A percentile compares a stretch with the other conserved stretches of the same genome.
Evolutionary conservation across 805 yeast genomes (phyloP).

Genomic region (Saccharomycopsis amapae): DNA sequence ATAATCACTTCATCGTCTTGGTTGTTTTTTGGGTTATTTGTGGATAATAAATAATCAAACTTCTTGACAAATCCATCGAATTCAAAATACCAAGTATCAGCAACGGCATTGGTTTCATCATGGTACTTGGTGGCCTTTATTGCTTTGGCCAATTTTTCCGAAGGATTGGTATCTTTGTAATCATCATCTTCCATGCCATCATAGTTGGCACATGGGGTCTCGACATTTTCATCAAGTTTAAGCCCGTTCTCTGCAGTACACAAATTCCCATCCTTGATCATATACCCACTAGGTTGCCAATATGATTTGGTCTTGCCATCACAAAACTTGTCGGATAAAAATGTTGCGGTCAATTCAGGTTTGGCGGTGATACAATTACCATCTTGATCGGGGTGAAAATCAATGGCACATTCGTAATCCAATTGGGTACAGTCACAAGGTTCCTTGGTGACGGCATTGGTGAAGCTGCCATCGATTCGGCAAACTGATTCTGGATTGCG

Average conservation of each 20-base stretch:
- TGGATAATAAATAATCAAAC: background rate
- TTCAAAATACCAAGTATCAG: background rate
- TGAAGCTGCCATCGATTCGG: slow-evolving; percentile 9
- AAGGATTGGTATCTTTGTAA: slow-evolving; percentile 11
- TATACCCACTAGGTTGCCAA: slow-evolving; percentile 28
- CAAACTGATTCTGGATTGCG: slow-evolving; percentile 60
- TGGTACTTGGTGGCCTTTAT: background rate
- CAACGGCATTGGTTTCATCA: background rate
- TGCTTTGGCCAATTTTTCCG: slow-evolving; percentile 6
- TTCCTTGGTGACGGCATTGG: slow-evolving; percentile 33
- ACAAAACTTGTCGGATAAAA: slow-evolving; percentile 7
- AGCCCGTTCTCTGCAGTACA: slow-evolving; percentile 28
- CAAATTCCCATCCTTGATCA: slow-evolving; percentile 36
- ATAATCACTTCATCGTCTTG: slow-evolving; percentile 7
- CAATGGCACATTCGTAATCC: slow-evolving; percentile 67
- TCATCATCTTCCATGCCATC: background rate
- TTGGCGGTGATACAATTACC: slow-evolving; percentile 41
- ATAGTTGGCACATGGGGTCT: slow-evolving; percentile 10
- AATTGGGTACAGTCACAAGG: slow-evolving; percentile 55
- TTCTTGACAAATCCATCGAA: slow-evolving; percentile 1
- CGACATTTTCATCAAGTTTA: slow-evolving; percentile 9
- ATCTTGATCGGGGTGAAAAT: slow-evolving; percentile 32
- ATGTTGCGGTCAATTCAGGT: slow-evolving; percentile 20
- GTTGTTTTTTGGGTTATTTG: background rate
- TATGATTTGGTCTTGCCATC: slow-evolving; percentile 15